Conservation (phyloP, 768 basidiomycete species). For the Tulasnella sp. region DNA sequence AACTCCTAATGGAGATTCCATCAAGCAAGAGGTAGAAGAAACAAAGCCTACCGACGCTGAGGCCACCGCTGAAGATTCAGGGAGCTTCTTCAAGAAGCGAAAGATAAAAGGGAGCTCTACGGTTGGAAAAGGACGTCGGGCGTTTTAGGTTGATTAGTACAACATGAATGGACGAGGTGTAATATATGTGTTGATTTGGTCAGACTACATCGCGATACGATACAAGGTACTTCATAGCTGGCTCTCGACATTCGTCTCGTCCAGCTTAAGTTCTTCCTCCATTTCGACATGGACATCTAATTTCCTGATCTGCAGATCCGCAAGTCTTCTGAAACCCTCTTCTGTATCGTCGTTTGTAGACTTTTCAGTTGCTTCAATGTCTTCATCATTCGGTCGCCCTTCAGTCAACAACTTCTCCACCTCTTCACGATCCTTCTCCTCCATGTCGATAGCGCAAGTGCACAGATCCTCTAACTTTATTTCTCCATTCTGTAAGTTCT, state of each 20-base stretch:
- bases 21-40: neutral
- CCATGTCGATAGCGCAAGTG: slow-evolving; percentile 25
- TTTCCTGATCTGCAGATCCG: no score
- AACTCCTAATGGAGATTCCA: neutral
- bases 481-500: slow-evolving; percentile 40
- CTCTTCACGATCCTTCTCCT: neutral
- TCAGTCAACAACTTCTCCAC: neutral
- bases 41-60: neutral
- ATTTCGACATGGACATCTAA: no score
- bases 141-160: no score
- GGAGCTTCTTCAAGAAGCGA: slow-evolving; percentile 12
- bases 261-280: no score
- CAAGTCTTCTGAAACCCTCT: no score
- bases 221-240: no score
- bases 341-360: neutral
- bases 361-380: neutral
- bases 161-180: no score
- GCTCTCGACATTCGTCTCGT: no score
- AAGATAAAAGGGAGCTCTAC: no score
- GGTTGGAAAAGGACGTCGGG: no score
- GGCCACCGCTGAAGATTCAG: neutral
- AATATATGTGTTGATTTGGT: no score
- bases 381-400: neutral
- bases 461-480: slow-evolving; percentile 35
- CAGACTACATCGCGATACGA: no score